Evolutionary conservation across 1,284 basidiomycete genomes (phyloP), one percentile per base, ranked within the genome.

Genomic region (Exobasidium rhododendri): DNA sequence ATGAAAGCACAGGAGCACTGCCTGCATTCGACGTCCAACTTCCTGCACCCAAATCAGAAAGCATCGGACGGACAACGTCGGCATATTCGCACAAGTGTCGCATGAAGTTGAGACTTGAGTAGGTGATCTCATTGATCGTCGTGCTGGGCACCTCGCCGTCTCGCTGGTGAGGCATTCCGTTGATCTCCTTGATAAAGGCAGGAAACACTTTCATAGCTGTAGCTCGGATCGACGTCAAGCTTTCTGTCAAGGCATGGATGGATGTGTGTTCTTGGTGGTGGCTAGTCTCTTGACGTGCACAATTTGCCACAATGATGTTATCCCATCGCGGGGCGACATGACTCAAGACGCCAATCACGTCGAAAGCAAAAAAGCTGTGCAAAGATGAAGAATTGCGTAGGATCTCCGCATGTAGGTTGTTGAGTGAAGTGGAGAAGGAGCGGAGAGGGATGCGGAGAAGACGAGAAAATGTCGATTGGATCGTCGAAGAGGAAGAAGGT

Each of bases 61-160:
- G 56, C 1, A 79, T 57, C 7, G 68, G 65, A 14, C 65, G 57
- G 1, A 74, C 64, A 1, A 77, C 73, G 43, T 79, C 77, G 47
- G 49, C 68, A 58, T 74, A 79, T 26, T 74, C 74, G 29, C 63
- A 62, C 52, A 71, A 49, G 31, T 69, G 68, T 2, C 68, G 65
- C 4, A 78, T 58, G 45, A 75, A 74, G 14, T 67, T 62, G n/a
- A 78, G 58, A 0, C 72, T 70, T 10, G 69, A 50, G 56, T 72
- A 71, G 46, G 75, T 66, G 58, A 79, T 73, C 47, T 78, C 75
- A 59, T 75, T 77, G 61, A 79, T 72, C 6, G 63, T 64, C 0
- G 70, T 72, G 45, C 68, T 71, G 4, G 75, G 70, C 2, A 73
- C 72, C 40, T 77, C 75, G 2, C 60, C 55, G 11, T 69, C 74